These are phyloP conservation scores for Fusarium buxicola DNA, from an alignment of 2,329 filamentous ascomycete species.

Conservation along the genomic window DNA sequence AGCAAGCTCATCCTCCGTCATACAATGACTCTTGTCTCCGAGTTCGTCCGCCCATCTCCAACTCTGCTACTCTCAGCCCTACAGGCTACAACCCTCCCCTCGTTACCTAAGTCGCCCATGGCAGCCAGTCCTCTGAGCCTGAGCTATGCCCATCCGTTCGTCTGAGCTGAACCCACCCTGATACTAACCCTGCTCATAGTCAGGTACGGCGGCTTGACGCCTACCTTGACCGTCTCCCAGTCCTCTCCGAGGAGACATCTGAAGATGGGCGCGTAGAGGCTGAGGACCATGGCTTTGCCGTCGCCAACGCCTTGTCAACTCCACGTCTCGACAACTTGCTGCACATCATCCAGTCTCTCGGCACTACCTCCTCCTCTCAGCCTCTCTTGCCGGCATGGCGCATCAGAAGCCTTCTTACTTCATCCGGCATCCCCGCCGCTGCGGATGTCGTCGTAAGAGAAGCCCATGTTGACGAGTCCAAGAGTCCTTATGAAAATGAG, in stretches of 20 bases:
- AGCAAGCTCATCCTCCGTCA: slow-evolving; percentile 23
- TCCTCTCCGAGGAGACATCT: slow-evolving; percentile 54
- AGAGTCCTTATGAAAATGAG: slow-evolving; percentile 74
- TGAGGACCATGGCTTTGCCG: slow-evolving; percentile 51
- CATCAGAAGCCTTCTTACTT: slow-evolving; percentile 71
- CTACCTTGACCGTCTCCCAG: slow-evolving; percentile 71
- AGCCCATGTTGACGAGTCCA: slow-evolving; percentile 45
- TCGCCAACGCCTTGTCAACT: slow-evolving; percentile 59
- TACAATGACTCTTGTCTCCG: slow-evolving; percentile 47
- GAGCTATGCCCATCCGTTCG: neutral
- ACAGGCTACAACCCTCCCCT: slow-evolving; percentile 1
- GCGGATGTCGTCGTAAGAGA: slow-evolving; percentile 49
- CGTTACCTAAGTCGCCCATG: neutral
- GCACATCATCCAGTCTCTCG: slow-evolving; percentile 75
- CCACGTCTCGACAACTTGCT: slow-evolving; percentile 72
- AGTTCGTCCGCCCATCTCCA: slow-evolving; percentile 43
- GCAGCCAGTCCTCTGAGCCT: neutral
- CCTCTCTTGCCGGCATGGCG: slow-evolving; percentile 69
- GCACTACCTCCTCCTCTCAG: slow-evolving; percentile 73
- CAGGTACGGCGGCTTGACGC: slow-evolving; percentile 73
- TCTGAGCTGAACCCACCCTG: slow-evolving; percentile 11
- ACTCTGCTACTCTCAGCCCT: slow-evolving; percentile 1
- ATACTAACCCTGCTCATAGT: slow-evolving; percentile 51
- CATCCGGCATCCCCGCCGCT: slow-evolving; percentile 67
- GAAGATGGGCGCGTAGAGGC: slow-evolving; percentile 55